These are phyloP conservation scores for Suhomyces maxii DNA, from an alignment of 1,139 yeast species.

Conservation along the genomic window DNA sequence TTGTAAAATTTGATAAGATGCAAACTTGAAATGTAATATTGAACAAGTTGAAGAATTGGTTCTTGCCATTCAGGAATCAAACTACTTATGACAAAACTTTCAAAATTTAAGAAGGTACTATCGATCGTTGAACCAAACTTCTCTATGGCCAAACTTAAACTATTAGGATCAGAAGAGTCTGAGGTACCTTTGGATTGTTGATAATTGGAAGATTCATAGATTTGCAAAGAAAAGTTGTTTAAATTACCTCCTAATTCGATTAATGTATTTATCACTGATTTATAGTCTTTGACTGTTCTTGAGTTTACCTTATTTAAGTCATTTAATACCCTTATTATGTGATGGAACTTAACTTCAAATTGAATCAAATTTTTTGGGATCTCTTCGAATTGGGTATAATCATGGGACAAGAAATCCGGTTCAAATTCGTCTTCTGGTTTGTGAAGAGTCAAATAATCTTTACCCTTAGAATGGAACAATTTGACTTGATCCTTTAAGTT, in stretches of 20 bases:
- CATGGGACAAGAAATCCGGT: conserved; percentile 7
- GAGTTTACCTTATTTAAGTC: conserved; percentile 39
- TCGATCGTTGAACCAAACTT: conserved; percentile 50
- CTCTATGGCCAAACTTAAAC: conserved; percentile 39
- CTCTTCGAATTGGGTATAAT: conserved; percentile 20
- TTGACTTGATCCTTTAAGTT: conserved; percentile 37
- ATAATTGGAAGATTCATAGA: conserved; percentile 29
- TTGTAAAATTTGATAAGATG: conserved; percentile 46
- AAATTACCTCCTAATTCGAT: conserved; percentile 50
- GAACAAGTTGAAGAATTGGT: conserved; percentile 43
- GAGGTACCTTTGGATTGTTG: conserved; percentile 8
- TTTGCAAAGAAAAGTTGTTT: conserved; percentile 48
- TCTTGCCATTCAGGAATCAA: conserved; percentile 50
- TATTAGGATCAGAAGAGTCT: conserved; percentile 16
- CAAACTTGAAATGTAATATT: conserved; percentile 39
- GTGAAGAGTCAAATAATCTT: conserved; percentile 13
- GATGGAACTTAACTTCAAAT: conserved; percentile 38
- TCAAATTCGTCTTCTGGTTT: conserved; percentile 9
- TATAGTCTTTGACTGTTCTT: conserved; percentile 32
- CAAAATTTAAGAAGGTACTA: conserved; percentile 41
- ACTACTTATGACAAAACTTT: conserved; percentile 34
- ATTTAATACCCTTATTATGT: conserved; percentile 32
- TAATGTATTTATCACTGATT: conserved; percentile 29
- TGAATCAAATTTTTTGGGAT: conserved; percentile 37
- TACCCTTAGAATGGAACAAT: conserved; percentile 31